Evolutionary conservation across 352 stramenopile species (phyloP), one percentile per base, ranked within the genome.

Genomic region (Phytophthora cryptogea): DNA sequence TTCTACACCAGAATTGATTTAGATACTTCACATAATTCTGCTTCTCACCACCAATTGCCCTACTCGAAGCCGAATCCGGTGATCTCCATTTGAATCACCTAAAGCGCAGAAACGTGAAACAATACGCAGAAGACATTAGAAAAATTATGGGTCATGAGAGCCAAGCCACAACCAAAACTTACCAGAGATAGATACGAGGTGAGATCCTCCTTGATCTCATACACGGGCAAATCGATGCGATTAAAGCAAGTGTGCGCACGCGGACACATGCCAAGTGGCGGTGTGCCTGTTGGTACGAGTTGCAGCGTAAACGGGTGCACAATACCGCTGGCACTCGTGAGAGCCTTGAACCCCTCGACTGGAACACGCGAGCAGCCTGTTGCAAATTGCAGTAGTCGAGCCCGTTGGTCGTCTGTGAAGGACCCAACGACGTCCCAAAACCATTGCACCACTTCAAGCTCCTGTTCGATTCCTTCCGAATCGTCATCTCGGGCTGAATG

Each of bases 351-450:
- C 0, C 83, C 82, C 50, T 94, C 83, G 5, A 96, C 84, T 14
- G 85, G 83, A 4, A 99, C 96, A 52, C 98, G 98, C 7, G 88
- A 97, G 14, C 92, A 98, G 1, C 97, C 97, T 0, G 96, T 99
- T 5, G 98, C 90, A 76, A 99, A 99, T 66, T 99, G 96, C 17
- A 99, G 74, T 63, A 99, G 89, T 11, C 94, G 79, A 35, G 97
- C 97, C 30, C 96, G 96, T 53, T 99, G 89, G 56, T 97, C 95
- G 32, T 94, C 76, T 0, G 83, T 91, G 28, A 99, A 87, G 7
- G 55, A 59, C 28, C 76, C 74, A 10, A 98, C 72, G 13, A 92
- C 74, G 37, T 94, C 76, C 92, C 92, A 98, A 56, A 98, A 98
- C 92, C 92, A 98, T 28, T 79, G 53, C 1, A 97, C 49, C 30